phyloP scores from a whole-genome alignment of 257 asterid genomes.

The Striga asiatica region DNA sequence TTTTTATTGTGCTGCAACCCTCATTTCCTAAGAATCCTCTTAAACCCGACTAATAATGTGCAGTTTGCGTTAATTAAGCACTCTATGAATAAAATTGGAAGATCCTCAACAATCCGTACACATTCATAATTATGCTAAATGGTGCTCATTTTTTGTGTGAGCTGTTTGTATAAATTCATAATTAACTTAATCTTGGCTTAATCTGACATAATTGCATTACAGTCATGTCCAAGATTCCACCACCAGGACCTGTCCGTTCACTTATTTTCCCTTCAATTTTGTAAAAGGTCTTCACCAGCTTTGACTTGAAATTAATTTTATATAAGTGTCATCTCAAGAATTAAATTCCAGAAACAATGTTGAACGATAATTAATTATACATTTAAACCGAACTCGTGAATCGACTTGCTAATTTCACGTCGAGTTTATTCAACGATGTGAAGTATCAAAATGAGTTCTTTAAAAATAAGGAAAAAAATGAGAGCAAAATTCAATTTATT shows the following conservation, averaged over 20 bases:
- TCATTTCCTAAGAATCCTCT: too few relatives aligned
- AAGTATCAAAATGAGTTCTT: too few relatives aligned
- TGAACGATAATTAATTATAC: too few relatives aligned
- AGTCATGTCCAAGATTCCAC: conserved; percentile 26
- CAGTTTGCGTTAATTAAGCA: background rate
- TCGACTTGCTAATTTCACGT: too few relatives aligned
- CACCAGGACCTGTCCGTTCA: conserved; percentile 26
- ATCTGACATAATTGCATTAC: conserved; percentile 16
- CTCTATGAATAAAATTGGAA: too few relatives aligned
- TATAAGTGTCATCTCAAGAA: too few relatives aligned
- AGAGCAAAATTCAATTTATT: too few relatives aligned
- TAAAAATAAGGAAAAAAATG: too few relatives aligned
- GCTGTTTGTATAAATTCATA: background rate
- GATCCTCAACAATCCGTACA: background rate
- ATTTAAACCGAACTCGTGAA: too few relatives aligned
- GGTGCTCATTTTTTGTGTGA: background rate
- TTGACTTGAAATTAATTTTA: background rate
- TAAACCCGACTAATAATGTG: background rate
- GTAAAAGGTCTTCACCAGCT: background rate
- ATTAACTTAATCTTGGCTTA: background rate
- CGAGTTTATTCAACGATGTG: too few relatives aligned
- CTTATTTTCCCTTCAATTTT: background rate
- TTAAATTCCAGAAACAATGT: too few relatives aligned
- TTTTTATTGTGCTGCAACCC: too few relatives aligned
- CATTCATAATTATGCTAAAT: background rate